Evolutionary conservation across 2,329 filamentous ascomycete species (phyloP).

Genomic region (Pseudopithomyces chartarum): DNA sequence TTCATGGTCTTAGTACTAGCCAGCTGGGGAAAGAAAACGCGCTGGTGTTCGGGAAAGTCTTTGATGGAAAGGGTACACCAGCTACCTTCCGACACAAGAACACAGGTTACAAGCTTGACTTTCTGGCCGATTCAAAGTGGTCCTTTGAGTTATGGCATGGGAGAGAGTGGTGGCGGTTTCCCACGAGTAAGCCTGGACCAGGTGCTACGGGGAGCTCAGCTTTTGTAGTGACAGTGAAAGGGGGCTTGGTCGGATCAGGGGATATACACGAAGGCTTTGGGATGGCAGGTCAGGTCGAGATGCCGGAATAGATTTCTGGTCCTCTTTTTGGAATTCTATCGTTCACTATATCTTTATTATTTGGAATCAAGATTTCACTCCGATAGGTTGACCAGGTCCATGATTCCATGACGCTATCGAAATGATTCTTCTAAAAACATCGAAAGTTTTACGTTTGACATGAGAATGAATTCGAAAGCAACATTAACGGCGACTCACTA

Average conservation of each 20-base stretch:
- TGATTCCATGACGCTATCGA: too few relatives aligned
- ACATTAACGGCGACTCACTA: too few relatives aligned
- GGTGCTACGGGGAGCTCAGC: constrained; percentile 5
- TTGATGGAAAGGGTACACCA: constrained; percentile 5
- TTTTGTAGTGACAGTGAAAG: constrained; percentile 6
- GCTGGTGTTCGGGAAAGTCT: constrained; percentile 1
- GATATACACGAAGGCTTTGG: constrained; percentile 9
- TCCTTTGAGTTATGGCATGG: constrained; percentile 5
- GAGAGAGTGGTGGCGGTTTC: constrained; percentile 4
- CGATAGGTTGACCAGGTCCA: too few relatives aligned
- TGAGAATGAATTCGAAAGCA: too few relatives aligned
- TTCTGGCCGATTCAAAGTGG: constrained; percentile 5
- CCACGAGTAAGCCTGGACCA: constrained; percentile 7
- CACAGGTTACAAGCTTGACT: constrained; percentile 5
- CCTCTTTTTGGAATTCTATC: too few relatives aligned
- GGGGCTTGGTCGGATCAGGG: constrained; percentile 4
- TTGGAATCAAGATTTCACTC: too few relatives aligned
- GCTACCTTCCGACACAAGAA: constrained; percentile 7
- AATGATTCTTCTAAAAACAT: too few relatives aligned
- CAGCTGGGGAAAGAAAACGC: background rate
- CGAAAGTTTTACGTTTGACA: too few relatives aligned
- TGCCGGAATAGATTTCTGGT: background rate
- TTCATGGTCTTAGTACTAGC: background rate
- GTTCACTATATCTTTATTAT: too few relatives aligned
- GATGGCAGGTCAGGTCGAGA: constrained; percentile 10